Percentiles rank a stretch among this genome's conserved stretches.
Conservation (phyloP, 106 monocot genomes). For the Alisma plantagoaquatica region DNA sequence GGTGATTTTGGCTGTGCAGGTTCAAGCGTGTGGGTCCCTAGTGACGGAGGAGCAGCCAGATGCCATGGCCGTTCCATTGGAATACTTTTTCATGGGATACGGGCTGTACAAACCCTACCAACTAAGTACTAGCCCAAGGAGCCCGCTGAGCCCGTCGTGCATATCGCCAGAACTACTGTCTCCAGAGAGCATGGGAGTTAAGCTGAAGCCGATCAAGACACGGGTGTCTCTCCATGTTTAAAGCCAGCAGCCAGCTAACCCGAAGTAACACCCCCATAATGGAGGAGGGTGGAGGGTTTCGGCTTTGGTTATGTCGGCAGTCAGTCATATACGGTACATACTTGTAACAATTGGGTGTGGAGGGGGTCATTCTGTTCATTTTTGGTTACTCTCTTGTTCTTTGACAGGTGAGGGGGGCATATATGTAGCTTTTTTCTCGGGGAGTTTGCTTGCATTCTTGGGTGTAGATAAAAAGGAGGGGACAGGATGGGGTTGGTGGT, state of each 20-base stretch:
- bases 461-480: constrained; percentile 10
- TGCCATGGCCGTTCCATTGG: constrained; percentile 82
- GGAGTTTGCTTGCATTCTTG: background rate
- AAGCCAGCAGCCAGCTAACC: no score
- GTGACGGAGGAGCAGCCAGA: constrained; percentile 95
- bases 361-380: background rate
- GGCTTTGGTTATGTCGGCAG: no score
- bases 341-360: constrained; percentile 1
- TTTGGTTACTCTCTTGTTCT: background rate
- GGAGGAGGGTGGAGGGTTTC: no score
- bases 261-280: no score
- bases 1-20: constrained; percentile 19
- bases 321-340: no score
- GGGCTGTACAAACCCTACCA: constrained; percentile 61
- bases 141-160: constrained; percentile 58
- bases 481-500: constrained; percentile 8
- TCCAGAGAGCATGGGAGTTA: constrained; percentile 92
- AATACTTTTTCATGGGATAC: constrained; percentile 76
- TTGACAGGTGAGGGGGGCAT: constrained; percentile 3
- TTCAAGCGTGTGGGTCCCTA: constrained; percentile 80
- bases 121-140: constrained; percentile 54
- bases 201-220: constrained; percentile 87
- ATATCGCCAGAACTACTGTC: constrained; percentile 83
- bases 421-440: background rate
- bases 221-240: constrained; percentile 41